Base-by-base conservation (phyloP, 176 grass and related monocot species). In the Ensete glaucum region DNA sequence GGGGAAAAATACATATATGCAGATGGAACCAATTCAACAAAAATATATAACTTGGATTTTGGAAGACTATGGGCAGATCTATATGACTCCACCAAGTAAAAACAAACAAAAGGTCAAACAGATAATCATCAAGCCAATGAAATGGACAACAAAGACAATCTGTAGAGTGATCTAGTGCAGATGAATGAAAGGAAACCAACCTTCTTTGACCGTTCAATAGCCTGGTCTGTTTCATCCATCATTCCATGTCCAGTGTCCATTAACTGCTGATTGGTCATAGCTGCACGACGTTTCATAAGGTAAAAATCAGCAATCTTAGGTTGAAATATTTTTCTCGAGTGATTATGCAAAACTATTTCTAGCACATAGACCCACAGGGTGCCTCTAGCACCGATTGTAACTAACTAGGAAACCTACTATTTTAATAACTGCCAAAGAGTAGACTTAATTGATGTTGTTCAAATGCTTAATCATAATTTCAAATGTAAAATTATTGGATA, bases 181-280 rank as follows among this genome's bases (percentile, higher is more conserved):
- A 4, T 67, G 8, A 53, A 21, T 0, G 0, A 15, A 21, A 21
- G 9, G 29, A 52, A 26, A 53, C 57, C 51, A 60, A 86, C 69
- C 73, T 81, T 76, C 71, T 83, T 93, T 86, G 93, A 88, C 75
- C 94, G 65, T 81, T 92, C 94, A 62, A 98, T 93, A 77, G 94
- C 84, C 69, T 93, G 90, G 82, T 98, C 94, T 13, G 94, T 98
- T 62, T 98, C 88, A 85, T 98, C 81, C 88, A 98, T 81, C 72
- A 98, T 78, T 71, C 62, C 80, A 69, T 98, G 81, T 69, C 94
- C 94, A 2, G 77, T 77, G 66, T 89, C 82, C 77, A 98, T 79
- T 83, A 98, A 73, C 80, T 93, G 90, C 67, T 98, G 94, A 81
- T 98, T 98, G 81, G 90, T 87, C 94, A 98, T 91, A 77, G 92